Conservation (phyloP, 202 grass and related monocot species). For the Schoenoplectus tabernaemontani region DNA sequence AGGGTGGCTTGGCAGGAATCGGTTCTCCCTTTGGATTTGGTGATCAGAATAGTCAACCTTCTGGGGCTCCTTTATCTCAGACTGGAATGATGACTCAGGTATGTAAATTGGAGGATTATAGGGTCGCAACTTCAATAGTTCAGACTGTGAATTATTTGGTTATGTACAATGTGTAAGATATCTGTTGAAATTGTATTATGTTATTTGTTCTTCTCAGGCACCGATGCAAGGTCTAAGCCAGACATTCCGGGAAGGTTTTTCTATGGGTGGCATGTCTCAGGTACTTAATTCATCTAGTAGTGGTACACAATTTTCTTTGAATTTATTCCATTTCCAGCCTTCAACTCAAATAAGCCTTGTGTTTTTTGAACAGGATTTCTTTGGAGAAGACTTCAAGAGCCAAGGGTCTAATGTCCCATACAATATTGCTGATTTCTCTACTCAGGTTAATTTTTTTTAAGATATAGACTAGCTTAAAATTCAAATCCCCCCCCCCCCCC, state of each 20-base stretch:
- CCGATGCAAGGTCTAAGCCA: constrained; percentile 96
- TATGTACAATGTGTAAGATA: neutral
- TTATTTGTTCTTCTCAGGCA: constrained; percentile 38
- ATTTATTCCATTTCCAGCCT: neutral
- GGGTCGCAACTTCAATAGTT: too few species aligned
- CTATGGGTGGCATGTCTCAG: constrained; percentile 99
- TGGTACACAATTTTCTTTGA: constrained; percentile 14
- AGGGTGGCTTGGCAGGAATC: constrained; percentile 45
- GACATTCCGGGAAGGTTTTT: constrained; percentile 90
- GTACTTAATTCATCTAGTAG: constrained; percentile 31
- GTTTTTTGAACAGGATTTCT: constrained; percentile 65
- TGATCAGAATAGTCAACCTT: constrained; percentile 80
- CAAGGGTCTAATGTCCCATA: constrained; percentile 95
- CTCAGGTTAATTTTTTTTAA: constrained; percentile 47
- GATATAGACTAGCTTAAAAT: neutral
- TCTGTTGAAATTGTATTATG: neutral
- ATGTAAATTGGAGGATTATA: too few species aligned
- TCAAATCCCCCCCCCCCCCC: neutral
- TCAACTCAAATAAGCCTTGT: constrained; percentile 7
- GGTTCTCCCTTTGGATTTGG: constrained; percentile 70
- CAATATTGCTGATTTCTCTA: constrained; percentile 93
- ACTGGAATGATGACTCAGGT: constrained; percentile 98
- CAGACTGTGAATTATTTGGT: constrained; percentile 13
- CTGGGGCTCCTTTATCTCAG: constrained; percentile 73
- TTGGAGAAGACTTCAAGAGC: constrained; percentile 95